Base-by-base conservation (phyloP, 108 stramenopile species). In the Conticribra weissflogii region DNA sequence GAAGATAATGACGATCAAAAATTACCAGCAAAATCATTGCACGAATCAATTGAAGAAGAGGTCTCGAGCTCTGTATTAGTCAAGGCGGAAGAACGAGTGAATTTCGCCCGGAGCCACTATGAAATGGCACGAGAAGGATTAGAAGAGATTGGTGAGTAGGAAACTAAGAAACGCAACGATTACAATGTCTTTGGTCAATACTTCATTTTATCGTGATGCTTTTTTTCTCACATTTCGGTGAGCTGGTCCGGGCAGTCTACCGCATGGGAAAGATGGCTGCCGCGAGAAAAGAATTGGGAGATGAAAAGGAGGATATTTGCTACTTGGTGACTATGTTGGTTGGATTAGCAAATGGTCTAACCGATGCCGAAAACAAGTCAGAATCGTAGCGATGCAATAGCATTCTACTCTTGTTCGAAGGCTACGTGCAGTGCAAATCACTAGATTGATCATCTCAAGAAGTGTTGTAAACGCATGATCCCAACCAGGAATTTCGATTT, bases 301-400 rank as follows among this genome's bases (percentile, higher is more conserved):
- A 59, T 19, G 93, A 94, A 58, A 94, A 94, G 61, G 73, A 90
- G 58, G 83, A 94, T 59, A 79, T 91, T 54, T 87, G 89, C 45
- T 80, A 80, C 58, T 63, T 85, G 22, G 87, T 89, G 14, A 81
- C 83, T 18, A 78, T 89, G 74, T 57, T 94, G n/a, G 83, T 88
- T 76, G 92, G 86, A 1, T 84, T 91, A 46, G 92, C 88, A 3
- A 79, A 77, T 57, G 9, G 31, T 30, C 23, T 73, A 8, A 23
- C 21, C 44, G 63, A 32, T 36, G 15, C 31, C 2, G 25, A 52
- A n/a, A 57, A 57, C 17, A 57, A 30, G 31, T 57, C n/a, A n/a
- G n/a, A n/a, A n/a, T n/a, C n/a, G n/a, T n/a, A n/a, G n/a, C n/a
- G n/a, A n/a, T n/a, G n/a, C n/a, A n/a, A n/a, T n/a, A n/a, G n/a